Evolutionary conservation across 1,284 basidiomycete species (phyloP), one percentile per base, ranked within the genome.

Genomic region (Microbotryum lychnidis-dioicae): DNA sequence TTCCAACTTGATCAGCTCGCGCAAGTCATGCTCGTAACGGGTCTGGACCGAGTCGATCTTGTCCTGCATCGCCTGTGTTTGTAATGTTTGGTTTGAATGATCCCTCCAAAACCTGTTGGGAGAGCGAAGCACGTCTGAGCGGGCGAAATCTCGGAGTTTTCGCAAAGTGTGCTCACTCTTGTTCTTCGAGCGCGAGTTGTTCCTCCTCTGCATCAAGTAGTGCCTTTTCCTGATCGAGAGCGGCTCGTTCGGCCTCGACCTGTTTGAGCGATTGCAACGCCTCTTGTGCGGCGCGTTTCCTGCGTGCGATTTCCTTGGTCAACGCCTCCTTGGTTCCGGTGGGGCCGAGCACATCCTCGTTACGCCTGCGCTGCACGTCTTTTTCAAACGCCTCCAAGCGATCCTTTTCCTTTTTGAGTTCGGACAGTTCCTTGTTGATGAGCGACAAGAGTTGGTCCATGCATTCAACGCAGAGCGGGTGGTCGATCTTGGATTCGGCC

Each of bases 391-490:
- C 87, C 64, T 91, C 84, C 73, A 94, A 94, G 0, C 91, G 89
- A 70, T 97, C 93, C 54, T 91, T 79, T 72, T 97, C 93, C 72
- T 86, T 86, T 75, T 87, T 89, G 4, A 87, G 86, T 76, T 96
- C 89, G 61, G 96, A 90, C 14, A 97, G 81, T 72, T 92, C 60
- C 49, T 83, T 82, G 70, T 87, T 85, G 57, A 97, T 83, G 37
- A 84, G 83, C 5, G 80, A 80, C 50, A 94, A 82, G 50, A 97
- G 77, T 57, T 87, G 82, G 70, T 89, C 85, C 3, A 92, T 91
- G 75, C 96, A 99, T 72, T 96, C 91, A 1, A 87, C 84, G 74
- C 96, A 99, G 12, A 99, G 81, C 4, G 96, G 96, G 75, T 98
- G 94, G 74, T 94, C 90, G 56, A 96, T 33, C 1, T 53, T 37